A percentile compares a stretch with the other conserved stretches of the same genome.
These are phyloP conservation scores for Dendrocalamus latiflorus DNA, from an alignment of 202 grass and related monocot genomes.

Conservation along the genomic window DNA sequence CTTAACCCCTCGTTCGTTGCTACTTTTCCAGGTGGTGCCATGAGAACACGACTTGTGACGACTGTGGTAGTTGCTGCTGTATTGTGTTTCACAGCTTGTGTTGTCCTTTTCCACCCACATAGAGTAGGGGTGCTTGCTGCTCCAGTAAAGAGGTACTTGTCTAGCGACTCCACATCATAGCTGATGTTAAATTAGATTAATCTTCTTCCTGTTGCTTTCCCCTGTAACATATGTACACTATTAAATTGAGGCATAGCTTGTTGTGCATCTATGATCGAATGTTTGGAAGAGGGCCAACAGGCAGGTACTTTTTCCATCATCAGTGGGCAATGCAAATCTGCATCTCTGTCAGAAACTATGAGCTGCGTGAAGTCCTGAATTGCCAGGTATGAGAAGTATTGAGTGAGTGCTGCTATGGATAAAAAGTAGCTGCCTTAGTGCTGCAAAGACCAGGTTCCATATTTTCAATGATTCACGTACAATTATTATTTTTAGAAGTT, in stretches of 20 bases:
- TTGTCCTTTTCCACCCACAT: constrained; percentile 65
- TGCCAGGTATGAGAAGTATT: too few species aligned
- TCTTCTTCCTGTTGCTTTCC: not conserved
- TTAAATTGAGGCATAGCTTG: constrained; percentile 16
- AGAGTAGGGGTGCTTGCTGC: constrained; percentile 43
- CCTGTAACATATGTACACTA: constrained; percentile 19
- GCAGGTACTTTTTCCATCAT: not conserved
- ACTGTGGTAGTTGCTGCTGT: constrained; percentile 49
- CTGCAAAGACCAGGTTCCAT: not conserved
- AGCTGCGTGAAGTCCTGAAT: too few species aligned
- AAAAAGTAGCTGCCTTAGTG: too few species aligned
- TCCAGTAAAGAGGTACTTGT: constrained; percentile 70
- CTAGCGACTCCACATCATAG: constrained; percentile 45
- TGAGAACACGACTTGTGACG: constrained; percentile 37
- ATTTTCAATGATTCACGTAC: not conserved
- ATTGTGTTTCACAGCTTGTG: constrained; percentile 69
- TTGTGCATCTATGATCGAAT: constrained; percentile 10
- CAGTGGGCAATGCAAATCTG: not conserved
- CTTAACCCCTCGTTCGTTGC: constrained; percentile 4
- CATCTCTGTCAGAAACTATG: not conserved
- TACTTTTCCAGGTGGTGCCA: constrained; percentile 37
- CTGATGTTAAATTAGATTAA: constrained; percentile 21
- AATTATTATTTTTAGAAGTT: too few species aligned
- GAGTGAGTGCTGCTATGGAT: too few species aligned
- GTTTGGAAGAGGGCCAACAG: not conserved